Conservation (phyloP, 139 green algal genomes). For the Limnomonas spitsbergensis region DNA sequence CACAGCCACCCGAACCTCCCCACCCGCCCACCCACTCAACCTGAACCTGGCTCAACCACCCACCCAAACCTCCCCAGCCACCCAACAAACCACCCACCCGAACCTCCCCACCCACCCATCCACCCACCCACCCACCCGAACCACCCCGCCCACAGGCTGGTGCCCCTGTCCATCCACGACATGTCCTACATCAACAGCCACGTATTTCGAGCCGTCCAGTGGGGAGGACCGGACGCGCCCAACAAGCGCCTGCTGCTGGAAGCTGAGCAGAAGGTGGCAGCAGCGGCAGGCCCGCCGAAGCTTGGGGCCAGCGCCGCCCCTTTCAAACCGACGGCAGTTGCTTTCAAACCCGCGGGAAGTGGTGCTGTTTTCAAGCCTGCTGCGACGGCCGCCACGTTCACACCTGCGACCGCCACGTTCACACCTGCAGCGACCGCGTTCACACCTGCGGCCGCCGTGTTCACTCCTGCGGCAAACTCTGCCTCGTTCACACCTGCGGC, state of each 20-base stretch:
- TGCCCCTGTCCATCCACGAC: background rate
- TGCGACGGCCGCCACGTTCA: background rate
- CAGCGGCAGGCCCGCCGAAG: background rate
- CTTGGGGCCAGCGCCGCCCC: background rate
- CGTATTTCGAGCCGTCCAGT: background rate
- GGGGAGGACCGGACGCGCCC: background rate
- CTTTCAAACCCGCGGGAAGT: background rate
- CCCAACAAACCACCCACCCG: too few relatives aligned
- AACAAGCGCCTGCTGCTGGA: background rate
- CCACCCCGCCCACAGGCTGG: background rate
- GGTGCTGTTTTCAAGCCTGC: background rate
- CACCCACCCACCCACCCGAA: too few relatives aligned
- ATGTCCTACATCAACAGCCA: background rate
- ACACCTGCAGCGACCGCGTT: background rate
- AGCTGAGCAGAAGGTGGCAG: background rate
- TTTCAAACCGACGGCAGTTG: background rate
- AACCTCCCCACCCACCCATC: too few relatives aligned
- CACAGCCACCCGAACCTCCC: too few relatives aligned
- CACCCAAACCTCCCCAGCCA: too few relatives aligned
- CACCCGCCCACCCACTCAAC: too few relatives aligned
- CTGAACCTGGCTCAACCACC: too few relatives aligned
- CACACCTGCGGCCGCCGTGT: background rate
- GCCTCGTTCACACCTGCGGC: background rate
- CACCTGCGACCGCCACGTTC: background rate
- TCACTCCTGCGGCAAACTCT: background rate